Conservation (phyloP, 2,329 filamentous ascomycete genomes). For the Colletotrichum karsti region DNA sequence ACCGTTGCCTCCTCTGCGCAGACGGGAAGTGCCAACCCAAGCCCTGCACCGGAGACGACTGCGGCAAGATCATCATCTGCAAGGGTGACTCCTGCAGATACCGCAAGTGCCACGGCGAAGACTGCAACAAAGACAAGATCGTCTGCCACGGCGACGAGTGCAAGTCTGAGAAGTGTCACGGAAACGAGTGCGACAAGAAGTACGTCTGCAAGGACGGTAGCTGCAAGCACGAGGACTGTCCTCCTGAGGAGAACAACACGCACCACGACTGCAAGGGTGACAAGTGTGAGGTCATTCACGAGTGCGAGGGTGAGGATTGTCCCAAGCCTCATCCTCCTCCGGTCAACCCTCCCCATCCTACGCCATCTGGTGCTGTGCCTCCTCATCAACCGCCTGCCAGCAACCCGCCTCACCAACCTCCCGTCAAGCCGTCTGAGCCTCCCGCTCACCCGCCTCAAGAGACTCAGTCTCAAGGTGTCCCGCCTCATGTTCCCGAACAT, state of each 20-base stretch:
- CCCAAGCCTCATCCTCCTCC: constrained; percentile 32
- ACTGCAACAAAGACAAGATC: constrained; percentile 17
- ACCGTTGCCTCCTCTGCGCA: constrained; percentile 36
- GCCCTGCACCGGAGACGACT: constrained; percentile 27
- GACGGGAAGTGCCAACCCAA: constrained; percentile 24
- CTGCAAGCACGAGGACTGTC: constrained; percentile 34
- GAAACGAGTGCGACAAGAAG: constrained; percentile 37
- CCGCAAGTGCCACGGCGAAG: constrained; percentile 10
- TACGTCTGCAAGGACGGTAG: constrained; percentile 31
- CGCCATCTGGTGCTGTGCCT: not conserved
- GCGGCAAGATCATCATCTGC: constrained; percentile 9
- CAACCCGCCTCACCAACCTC: not conserved
- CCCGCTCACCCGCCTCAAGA: not conserved
- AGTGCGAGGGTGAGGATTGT: constrained; percentile 39
- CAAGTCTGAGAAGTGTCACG: constrained; percentile 40
- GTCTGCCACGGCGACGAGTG: constrained; percentile 29
- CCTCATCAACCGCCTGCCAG: not conserved
- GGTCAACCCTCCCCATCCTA: not conserved
- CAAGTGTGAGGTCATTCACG: constrained; percentile 38
- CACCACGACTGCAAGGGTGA: constrained; percentile 44
- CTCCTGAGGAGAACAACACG: constrained; percentile 32
- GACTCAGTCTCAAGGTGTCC: not conserved
- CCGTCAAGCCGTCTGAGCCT: not conserved
- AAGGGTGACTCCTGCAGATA: constrained; percentile 9
- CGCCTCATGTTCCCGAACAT: not conserved